Evolutionary conservation across 768 basidiomycete genomes (phyloP), one percentile per base, ranked within the genome.

Genomic region (Lentinus tigrinus): DNA sequence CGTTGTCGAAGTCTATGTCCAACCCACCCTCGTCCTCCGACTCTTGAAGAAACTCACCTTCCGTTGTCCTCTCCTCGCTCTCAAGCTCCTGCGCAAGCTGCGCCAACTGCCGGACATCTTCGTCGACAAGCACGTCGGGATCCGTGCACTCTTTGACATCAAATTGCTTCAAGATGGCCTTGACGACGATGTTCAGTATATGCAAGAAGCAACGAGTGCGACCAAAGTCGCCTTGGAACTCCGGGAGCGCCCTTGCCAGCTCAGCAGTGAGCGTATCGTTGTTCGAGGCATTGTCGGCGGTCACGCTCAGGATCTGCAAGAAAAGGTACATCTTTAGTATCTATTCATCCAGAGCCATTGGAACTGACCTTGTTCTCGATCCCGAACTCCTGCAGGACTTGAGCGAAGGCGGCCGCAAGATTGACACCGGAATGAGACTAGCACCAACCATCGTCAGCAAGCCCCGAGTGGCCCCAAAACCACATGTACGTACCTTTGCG

Each of bases 341-440:
- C 31, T 17, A 72, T 3, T 39, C 38, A n/a, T 39, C n/a, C n/a
- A n/a, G n/a, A n/a, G n/a, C n/a, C n/a, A n/a, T 3, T 3, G 14
- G 9, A 11, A 3, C 38, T 39, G 38, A 39, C 72, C 70, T 74
- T 74, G 19, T 70, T 39, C 14, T 63, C 42, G 4, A 75, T 65
- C 0, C 66, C 62, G 57, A 66, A 75, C 1, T 69, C 61, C 0
- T 62, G 26, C 3, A 75, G 52, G 19, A 71, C 62, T 10, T 68
- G 55, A 0, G 59, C 57, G 24, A 75, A 65, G 0, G 49, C 61
- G 2, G 9, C 51, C 0, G 68, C 75, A 0, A 77, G 57, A 46
- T 72, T 69, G 2, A 19, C 16, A 0, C 74, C 70, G 2, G 72
- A 69, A 51, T 75, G 73, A 1, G 69, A 67, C 67, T 69, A 21